Evolutionary conservation across 2,329 filamentous ascomycete genomes (phyloP).

Genomic region (Myriangium duriaei): DNA sequence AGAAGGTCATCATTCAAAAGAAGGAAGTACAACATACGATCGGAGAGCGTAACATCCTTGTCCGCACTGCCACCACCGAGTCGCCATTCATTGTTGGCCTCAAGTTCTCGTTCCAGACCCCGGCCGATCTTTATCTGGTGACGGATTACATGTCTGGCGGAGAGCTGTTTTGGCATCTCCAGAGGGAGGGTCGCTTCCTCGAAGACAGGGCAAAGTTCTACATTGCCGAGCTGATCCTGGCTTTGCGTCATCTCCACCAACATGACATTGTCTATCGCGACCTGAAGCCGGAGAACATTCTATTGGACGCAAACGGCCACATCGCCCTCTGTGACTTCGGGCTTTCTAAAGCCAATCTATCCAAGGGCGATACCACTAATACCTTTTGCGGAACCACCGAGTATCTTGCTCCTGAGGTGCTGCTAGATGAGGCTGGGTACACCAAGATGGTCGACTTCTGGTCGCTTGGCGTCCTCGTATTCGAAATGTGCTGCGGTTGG

Average conservation of each 20-base stretch:
- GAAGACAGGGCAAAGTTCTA: constrained; percentile 96
- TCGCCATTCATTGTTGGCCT: constrained; percentile 96
- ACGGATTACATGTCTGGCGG: constrained; percentile 99
- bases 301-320: constrained; percentile 92
- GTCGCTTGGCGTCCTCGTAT: constrained; percentile 93
- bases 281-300: constrained; percentile 92
- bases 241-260: constrained; percentile 86
- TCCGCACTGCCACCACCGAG: constrained; percentile 87
- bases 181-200: constrained; percentile 91
- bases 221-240: constrained; percentile 91
- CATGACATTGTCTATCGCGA: constrained; percentile 98
- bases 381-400: constrained; percentile 98
- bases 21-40: constrained; percentile 97
- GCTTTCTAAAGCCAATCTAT: constrained; percentile 90
- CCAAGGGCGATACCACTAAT: constrained; percentile 95
- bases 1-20: constrained; percentile 99
- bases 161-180: constrained; percentile 96
- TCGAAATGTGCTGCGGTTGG: constrained; percentile 99
- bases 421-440: constrained; percentile 92
- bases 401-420: constrained; percentile 88
- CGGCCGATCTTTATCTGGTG: constrained; percentile 92
- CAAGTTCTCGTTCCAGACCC: constrained; percentile 98
- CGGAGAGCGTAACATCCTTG: constrained; percentile 91
- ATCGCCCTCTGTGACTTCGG: constrained; percentile 97
- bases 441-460: constrained; percentile 99